These are phyloP conservation scores for Sicyos edulis DNA, from an alignment of 306 rosid genomes.

Conservation along the genomic window DNA sequence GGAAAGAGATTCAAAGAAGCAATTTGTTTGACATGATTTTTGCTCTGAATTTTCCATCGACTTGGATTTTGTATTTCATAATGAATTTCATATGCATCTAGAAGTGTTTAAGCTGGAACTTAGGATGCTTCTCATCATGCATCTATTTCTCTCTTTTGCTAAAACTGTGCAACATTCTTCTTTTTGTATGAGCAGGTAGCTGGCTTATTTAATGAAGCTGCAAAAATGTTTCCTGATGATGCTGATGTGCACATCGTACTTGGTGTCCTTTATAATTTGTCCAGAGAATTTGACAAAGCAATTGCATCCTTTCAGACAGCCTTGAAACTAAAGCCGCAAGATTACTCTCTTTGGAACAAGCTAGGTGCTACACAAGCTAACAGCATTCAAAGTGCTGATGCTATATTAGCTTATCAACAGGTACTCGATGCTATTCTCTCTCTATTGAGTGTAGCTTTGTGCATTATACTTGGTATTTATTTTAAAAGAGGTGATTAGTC, in stretches of 20 bases:
- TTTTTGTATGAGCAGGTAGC: conserved; percentile 50
- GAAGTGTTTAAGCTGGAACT: too few relatives aligned
- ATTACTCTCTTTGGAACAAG: conserved; percentile 99
- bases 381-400: conserved; percentile 97
- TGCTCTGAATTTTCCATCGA: too few relatives aligned
- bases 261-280: conserved; percentile 85
- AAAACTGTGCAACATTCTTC: background rate
- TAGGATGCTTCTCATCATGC: background rate
- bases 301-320: conserved; percentile 77
- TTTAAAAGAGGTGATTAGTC: background rate
- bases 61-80: too few relatives aligned
- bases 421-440: conserved; percentile 30
- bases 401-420: conserved; percentile 94
- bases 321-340: conserved; percentile 80
- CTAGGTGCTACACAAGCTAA: conserved; percentile 99
- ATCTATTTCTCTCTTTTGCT: conserved; percentile 12
- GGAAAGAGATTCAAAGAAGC: too few relatives aligned
- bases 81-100: too few relatives aligned
- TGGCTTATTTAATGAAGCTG: conserved; percentile 82
- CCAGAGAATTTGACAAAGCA: conserved; percentile 92
- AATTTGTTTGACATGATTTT: too few relatives aligned
- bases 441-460: background rate
- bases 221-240: conserved; percentile 80
- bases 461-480: background rate
- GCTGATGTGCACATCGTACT: conserved; percentile 94